phyloP scores from a whole-genome alignment of 1,284 basidiomycete species.

The Ustilago xerochloae region DNA sequence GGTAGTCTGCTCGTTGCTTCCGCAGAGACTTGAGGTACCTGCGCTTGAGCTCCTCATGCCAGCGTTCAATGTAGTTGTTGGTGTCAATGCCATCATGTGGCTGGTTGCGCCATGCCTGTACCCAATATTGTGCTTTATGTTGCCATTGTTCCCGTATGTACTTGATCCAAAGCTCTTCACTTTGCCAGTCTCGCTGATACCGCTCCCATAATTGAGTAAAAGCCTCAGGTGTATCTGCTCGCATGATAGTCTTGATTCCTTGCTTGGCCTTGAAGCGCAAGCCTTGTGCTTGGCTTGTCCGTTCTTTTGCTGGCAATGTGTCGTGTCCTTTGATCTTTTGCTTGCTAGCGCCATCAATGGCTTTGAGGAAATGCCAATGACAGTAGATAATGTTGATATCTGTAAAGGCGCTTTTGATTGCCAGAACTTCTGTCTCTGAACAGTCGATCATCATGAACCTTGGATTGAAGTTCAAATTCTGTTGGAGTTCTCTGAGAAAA shows the following conservation, averaged over 20 bases:
- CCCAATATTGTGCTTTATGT: not conserved
- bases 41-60: not conserved
- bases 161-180: not conserved
- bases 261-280: no score
- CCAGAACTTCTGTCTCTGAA: not conserved
- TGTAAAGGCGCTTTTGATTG: not conserved
- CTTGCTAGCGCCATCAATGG: not conserved
- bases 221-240: not conserved
- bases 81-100: not conserved
- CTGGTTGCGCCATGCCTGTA: not conserved
- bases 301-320: not conserved
- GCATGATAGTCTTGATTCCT: not conserved
- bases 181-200: not conserved
- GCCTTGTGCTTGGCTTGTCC: not conserved
- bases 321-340: not conserved
- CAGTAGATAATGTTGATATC: not conserved
- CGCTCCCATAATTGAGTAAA: no score
- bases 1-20: not conserved
- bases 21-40: not conserved
- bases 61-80: not conserved
- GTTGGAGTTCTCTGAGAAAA: not conserved
- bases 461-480: not conserved
- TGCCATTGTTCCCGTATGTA: not conserved
- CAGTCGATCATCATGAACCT: not conserved
- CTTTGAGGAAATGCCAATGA: not conserved